Percentiles rank a stretch among this genome's conserved stretches.
These are phyloP conservation scores for Hypseocharis bilobata DNA, from an alignment of 441 rosid genomes.

Conservation along the genomic window DNA sequence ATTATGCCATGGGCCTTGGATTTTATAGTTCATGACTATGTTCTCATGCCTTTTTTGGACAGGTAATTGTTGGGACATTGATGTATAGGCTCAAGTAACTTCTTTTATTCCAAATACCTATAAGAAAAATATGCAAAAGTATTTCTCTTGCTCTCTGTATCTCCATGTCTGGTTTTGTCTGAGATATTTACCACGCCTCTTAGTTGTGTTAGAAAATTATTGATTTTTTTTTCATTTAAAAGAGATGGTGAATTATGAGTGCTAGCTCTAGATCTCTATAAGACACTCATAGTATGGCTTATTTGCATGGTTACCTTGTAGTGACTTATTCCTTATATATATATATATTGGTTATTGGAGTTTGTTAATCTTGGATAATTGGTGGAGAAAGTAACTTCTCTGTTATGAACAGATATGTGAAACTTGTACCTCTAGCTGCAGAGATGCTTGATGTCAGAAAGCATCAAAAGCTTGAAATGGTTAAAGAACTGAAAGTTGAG, in stretches of 20 bases:
- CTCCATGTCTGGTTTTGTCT: too few species aligned
- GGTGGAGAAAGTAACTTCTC: conserved; percentile 4
- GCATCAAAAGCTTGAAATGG: conserved; percentile 77
- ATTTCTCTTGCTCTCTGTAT: too few species aligned
- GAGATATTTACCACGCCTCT: too few species aligned
- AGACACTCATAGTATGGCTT: not conserved
- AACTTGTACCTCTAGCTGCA: conserved; percentile 91
- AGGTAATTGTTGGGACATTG: conserved; percentile 37
- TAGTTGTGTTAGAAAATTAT: too few species aligned
- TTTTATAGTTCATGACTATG: conserved; percentile 76
- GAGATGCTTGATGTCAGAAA: conserved; percentile 73
- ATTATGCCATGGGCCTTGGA: conserved; percentile 80
- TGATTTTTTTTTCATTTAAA: too few species aligned
- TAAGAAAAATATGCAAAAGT: not conserved
- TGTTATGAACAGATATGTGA: conserved; percentile 55
- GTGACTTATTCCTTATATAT: not conserved
- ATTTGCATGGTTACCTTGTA: not conserved
- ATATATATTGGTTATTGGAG: not conserved
- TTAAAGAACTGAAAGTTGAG: conserved; percentile 59
- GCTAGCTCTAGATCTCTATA: not conserved
- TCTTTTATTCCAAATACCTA: not conserved
- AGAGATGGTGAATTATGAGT: too few species aligned
- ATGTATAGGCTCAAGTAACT: not conserved
- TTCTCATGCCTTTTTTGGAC: conserved; percentile 88
- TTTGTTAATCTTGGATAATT: conserved; percentile 3